Base-by-base conservation (phyloP, 2,329 filamentous ascomycete species). In the Fusarium sp. region DNA sequence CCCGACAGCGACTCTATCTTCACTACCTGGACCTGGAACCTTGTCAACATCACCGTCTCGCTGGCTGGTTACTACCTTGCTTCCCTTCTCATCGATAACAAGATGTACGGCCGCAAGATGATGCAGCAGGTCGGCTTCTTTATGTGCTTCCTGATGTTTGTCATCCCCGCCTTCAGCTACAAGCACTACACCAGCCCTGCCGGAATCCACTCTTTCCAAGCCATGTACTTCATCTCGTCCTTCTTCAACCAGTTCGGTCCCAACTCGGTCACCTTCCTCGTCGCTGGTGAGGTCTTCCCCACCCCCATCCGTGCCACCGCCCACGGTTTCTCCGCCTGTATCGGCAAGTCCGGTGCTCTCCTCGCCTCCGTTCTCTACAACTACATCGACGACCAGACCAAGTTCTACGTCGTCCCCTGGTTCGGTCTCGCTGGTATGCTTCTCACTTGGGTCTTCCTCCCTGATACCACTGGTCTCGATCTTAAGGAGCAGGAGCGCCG, bases 231-330 rank as follows among this genome's bases (percentile, higher is more conserved):
- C 84, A 81, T 98, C 73, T 97, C 94, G 9, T 97, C 93, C 24
- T 98, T 98, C 86, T 98, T 98, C 90, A 98, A 98, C 87, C 95
- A 98, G 80, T 98, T 98, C 77, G 95, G 95, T 14, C 95, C 95
- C 81, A 98, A 98, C 87, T 91, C 90, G 46, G 94, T 98, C 75
- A 97, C 95, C 67, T 98, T 98, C 92, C 88, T 98, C 72, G 93
- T 97, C 36, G 95, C 95, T 43, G 95, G 94, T 43, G 95, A 98
- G 80, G 94, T 97, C n/a, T 98, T 93, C 86, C 95, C 95, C 11
- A 97, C 95, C 0, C 93, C 95, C 11, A 90, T 98, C 73, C 94
- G 95, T 75, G 95, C 95, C 72, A 94, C 93, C 18, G 95, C 95
- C 52, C 95, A 98, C 85, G 95, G 95, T 59, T 93, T 98, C 82